Evolutionary conservation across 768 basidiomycete species (phyloP).

Genomic region (Termitomyces sp.): DNA sequence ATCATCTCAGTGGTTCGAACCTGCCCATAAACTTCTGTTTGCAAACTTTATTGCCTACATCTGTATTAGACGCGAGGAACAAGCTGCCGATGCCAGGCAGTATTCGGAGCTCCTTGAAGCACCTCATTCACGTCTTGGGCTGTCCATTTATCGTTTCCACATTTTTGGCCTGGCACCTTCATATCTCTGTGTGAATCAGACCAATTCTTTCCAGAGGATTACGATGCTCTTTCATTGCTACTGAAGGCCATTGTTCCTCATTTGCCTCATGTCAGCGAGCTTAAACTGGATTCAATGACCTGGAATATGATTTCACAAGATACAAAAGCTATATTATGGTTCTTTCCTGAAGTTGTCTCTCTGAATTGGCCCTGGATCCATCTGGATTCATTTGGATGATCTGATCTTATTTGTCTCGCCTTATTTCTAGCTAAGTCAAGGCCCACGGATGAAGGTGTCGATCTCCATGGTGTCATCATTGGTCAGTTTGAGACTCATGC

Average conservation of each 20-base stretch:
- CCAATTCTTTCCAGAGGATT: not conserved
- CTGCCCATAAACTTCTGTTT: not conserved
- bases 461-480: no score
- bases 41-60: not conserved
- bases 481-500: no score
- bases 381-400: not conserved
- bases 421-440: no score
- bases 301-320: not conserved
- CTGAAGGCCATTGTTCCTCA: not conserved
- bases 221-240: not conserved
- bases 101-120: not conserved
- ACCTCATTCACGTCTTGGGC: not conserved
- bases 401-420: no score
- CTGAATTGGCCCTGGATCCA: not conserved
- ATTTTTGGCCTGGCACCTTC: no score
- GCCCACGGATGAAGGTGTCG: no score
- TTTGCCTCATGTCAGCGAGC: not conserved
- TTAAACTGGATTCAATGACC: not conserved
- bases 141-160: no score
- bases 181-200: not conserved
- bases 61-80: no score
- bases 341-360: not conserved
- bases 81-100: accelerated
- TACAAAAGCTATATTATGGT: not conserved
- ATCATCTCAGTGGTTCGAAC: not conserved